Conservation (phyloP, 805 yeast genomes). For the Myxozyma lipomycoides region DNA sequence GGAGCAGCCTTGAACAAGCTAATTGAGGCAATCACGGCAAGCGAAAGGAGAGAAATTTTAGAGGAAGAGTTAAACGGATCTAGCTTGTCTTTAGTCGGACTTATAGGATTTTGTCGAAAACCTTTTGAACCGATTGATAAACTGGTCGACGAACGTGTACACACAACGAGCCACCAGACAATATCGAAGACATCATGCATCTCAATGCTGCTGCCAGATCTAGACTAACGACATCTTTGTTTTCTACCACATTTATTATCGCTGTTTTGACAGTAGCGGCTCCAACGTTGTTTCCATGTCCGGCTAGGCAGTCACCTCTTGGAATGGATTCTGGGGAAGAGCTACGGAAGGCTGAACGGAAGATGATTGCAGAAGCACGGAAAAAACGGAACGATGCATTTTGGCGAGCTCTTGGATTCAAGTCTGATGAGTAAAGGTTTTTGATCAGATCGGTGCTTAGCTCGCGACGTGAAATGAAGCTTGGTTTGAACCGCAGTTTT, state of each 20-base stretch:
- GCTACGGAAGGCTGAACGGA: neutral
- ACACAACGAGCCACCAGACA: too few species aligned
- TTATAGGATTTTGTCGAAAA: too few species aligned
- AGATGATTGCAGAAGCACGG: conserved; percentile 1
- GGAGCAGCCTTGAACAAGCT: too few species aligned
- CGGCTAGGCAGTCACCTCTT: conserved; percentile 27
- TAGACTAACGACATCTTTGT: conserved; percentile 58
- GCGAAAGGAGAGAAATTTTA: too few species aligned
- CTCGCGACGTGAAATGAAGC: too few species aligned
- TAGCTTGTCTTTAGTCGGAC: too few species aligned
- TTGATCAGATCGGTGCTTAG: too few species aligned
- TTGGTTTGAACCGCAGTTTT: too few species aligned
- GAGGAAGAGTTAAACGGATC: too few species aligned
- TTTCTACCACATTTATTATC: conserved; percentile 69
- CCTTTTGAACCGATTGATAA: too few species aligned
- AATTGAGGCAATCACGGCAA: too few species aligned
- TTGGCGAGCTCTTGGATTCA: neutral
- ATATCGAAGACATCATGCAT: conserved; percentile 47
- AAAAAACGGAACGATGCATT: neutral
- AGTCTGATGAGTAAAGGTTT: neutral
- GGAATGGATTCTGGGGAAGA: conserved; percentile 21
- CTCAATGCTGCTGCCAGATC: conserved; percentile 56
- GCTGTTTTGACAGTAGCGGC: conserved; percentile 63
- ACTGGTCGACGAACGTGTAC: too few species aligned
- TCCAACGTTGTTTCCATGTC: conserved; percentile 40